phyloP scores from a whole-genome alignment of 2,329 filamentous ascomycete genomes.

The Nemania sp. region DNA sequence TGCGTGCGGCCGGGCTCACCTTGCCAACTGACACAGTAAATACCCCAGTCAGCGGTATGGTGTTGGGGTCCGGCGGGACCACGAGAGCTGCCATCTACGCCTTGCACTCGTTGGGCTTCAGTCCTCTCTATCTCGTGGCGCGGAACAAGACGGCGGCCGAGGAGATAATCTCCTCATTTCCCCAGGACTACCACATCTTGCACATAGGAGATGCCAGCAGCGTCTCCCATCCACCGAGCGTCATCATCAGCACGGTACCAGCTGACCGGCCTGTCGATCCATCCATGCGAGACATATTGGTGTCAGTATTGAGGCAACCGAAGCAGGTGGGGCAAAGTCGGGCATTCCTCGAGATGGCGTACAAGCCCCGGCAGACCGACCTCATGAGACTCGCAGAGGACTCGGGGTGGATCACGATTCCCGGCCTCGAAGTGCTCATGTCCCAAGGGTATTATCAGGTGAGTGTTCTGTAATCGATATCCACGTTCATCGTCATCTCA shows the following conservation, averaged over 20 bases:
- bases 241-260: constrained; percentile 89
- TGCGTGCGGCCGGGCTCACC: constrained; percentile 69
- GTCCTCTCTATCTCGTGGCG: constrained; percentile 85
- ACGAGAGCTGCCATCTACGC: constrained; percentile 90
- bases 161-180: constrained; percentile 73
- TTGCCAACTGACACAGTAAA: constrained; percentile 39
- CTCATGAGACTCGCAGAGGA: constrained; percentile 83
- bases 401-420: constrained; percentile 79
- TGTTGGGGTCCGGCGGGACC: constrained; percentile 91
- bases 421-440: constrained; percentile 85
- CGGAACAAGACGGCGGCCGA: constrained; percentile 72
- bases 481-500: not conserved
- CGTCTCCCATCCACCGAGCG: constrained; percentile 58
- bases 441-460: constrained; percentile 90
- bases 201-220: constrained; percentile 57
- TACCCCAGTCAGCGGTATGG: constrained; percentile 64
- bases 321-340: constrained; percentile 47
- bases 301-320: constrained; percentile 53
- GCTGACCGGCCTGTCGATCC: constrained; percentile 82
- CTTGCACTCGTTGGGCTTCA: constrained; percentile 79
- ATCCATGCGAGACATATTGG: constrained; percentile 67
- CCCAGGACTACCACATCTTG: constrained; percentile 70
- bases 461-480: constrained; percentile 40
- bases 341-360: constrained; percentile 92
- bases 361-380: constrained; percentile 82